Percentiles rank a stretch among this genome's conserved stretches.
phyloP scores from a whole-genome alignment of 2,329 filamentous ascomycete species.

The Monilinia fructicola region DNA sequence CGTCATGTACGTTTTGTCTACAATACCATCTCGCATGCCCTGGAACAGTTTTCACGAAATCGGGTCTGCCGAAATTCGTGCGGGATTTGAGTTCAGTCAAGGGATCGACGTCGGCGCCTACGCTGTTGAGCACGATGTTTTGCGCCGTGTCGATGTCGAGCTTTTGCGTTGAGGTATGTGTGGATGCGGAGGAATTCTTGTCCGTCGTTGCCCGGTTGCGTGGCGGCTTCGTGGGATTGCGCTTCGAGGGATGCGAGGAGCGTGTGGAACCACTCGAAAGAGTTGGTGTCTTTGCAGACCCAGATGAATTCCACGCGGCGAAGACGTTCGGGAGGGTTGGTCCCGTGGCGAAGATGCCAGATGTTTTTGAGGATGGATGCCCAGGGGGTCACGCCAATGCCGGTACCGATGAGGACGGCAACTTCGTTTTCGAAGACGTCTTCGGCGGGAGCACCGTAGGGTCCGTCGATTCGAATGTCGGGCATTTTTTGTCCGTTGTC shows the following conservation, averaged over 20 bases:
- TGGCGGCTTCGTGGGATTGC: slow-evolving; percentile 72
- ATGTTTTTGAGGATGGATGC: slow-evolving; percentile 93
- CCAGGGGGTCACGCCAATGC: slow-evolving; percentile 86
- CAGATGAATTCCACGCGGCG: slow-evolving; percentile 98
- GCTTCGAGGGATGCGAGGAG: slow-evolving; percentile 86
- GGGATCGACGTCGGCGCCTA: slow-evolving; percentile 83
- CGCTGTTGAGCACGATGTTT: slow-evolving; percentile 95
- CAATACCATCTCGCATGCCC: slow-evolving; percentile 83
- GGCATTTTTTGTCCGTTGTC: slow-evolving; percentile 95
- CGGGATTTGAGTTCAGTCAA: slow-evolving; percentile 85
- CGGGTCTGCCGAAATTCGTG: slow-evolving; percentile 92
- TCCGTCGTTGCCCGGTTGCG: slow-evolving; percentile 64
- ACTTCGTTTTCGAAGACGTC: slow-evolving; percentile 96
- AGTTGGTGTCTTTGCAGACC: slow-evolving; percentile 93
- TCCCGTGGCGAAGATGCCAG: slow-evolving; percentile 89
- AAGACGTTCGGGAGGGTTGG: slow-evolving; percentile 84
- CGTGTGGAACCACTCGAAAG: slow-evolving; percentile 98
- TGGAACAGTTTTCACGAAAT: slow-evolving; percentile 77
- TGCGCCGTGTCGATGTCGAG: slow-evolving; percentile 89
- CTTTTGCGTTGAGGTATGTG: slow-evolving; percentile 94
- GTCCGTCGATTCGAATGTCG: slow-evolving; percentile 82
- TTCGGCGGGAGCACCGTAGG: slow-evolving; percentile 94
- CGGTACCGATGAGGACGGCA: slow-evolving; percentile 79
- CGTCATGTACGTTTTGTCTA: slow-evolving; percentile 79
- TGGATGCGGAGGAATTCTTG: slow-evolving; percentile 94